phyloP scores from a whole-genome alignment of 768 basidiomycete species.

The Tulasnella sp. region DNA sequence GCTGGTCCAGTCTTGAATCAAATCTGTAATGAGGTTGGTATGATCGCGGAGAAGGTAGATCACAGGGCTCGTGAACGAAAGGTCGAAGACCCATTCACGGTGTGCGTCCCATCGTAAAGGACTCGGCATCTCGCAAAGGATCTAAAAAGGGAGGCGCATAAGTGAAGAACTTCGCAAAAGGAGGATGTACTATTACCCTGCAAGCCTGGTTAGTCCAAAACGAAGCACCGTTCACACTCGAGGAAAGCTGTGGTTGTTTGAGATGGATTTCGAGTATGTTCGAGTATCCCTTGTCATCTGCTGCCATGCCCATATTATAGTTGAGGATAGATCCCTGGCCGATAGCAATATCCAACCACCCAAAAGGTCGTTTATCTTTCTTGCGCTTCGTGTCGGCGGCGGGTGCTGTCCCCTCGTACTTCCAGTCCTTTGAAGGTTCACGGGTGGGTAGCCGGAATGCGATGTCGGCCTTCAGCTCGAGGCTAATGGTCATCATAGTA shows the following conservation, averaged over 20 bases:
- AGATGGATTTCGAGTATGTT: constrained; percentile 77
- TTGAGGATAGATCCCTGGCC: constrained; percentile 81
- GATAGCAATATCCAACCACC: constrained; percentile 64
- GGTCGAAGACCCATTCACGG: constrained; percentile 73
- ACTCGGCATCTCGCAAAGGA: constrained; percentile 53
- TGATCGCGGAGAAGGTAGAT: constrained; percentile 87
- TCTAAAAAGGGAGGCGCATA: constrained; percentile 26
- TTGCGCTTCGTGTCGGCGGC: constrained; percentile 36
- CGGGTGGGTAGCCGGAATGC: constrained; percentile 83
- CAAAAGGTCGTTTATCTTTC: constrained; percentile 55
- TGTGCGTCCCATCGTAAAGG: constrained; percentile 78
- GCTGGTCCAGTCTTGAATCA: constrained; percentile 87
- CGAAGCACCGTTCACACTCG: constrained; percentile 83
- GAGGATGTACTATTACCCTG: constrained; percentile 47
- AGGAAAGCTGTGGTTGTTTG: constrained; percentile 68
- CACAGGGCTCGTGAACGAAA: constrained; percentile 65
- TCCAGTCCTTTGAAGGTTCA: constrained; percentile 95
- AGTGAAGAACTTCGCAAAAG: neutral
- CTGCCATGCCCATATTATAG: constrained; percentile 80
- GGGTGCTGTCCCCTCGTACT: constrained; percentile 65
- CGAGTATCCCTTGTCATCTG: constrained; percentile 68
- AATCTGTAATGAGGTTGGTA: constrained; percentile 87
- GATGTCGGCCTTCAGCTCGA: constrained; percentile 75
- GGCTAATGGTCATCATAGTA: constrained; percentile 72
- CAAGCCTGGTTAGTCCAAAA: constrained; percentile 74